Conservation (phyloP, 83 land plant species). For the Picea mariana region DNA sequence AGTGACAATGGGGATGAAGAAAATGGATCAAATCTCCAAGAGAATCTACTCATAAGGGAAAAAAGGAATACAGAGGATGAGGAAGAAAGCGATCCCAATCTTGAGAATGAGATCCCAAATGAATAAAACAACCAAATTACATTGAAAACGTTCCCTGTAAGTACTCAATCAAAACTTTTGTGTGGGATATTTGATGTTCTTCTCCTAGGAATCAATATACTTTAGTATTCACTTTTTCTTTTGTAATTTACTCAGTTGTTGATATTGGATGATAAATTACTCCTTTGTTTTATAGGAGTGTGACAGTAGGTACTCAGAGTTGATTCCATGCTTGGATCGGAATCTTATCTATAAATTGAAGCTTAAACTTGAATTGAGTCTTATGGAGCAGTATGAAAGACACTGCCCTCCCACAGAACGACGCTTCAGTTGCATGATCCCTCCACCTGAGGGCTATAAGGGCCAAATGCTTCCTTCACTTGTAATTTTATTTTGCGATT, state of each 20-base stretch:
- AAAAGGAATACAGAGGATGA: too few relatives aligned
- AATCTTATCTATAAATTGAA: constrained; percentile 41
- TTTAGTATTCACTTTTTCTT: background rate
- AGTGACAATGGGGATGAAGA: too few relatives aligned
- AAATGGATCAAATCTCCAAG: too few relatives aligned
- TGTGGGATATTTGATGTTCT: background rate
- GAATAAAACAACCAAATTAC: too few relatives aligned
- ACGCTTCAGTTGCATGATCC: too few relatives aligned
- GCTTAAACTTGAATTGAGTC: constrained; percentile 46
- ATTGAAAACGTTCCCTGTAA: too few relatives aligned
- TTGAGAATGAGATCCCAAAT: too few relatives aligned
- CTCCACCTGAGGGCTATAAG: too few relatives aligned
- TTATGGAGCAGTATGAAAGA: constrained; percentile 73
- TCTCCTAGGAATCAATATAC: background rate
- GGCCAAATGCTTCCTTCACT: too few relatives aligned
- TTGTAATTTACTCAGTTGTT: background rate
- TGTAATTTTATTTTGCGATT: too few relatives aligned
- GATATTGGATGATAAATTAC: background rate
- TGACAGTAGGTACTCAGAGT: constrained; percentile 51
- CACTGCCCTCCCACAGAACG: constrained; percentile 59
- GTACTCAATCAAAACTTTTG: constrained; percentile 2
- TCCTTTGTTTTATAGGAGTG: constrained; percentile 42
- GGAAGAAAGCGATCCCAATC: too few relatives aligned
- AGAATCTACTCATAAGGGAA: too few relatives aligned
- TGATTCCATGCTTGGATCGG: constrained; percentile 68